Evolutionary conservation across 1,139 yeast species (phyloP), one percentile per base, ranked within the genome.

Genomic region (Arxiozyma bovina): DNA sequence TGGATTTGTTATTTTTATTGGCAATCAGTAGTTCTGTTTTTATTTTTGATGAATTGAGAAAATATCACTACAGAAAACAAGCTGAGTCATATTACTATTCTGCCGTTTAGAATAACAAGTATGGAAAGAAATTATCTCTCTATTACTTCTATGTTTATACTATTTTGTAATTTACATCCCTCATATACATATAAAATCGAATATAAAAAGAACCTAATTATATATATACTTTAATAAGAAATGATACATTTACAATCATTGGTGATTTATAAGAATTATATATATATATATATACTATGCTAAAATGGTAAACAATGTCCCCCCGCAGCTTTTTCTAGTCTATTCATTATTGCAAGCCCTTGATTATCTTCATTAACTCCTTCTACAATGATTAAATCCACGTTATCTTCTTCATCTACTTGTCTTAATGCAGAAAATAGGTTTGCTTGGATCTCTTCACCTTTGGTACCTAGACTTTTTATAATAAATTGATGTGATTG

Each of bases 341-440:
- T 74, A 68, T 93, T 93, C 97, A 93, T 91, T 47, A 93, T 85
- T 0, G 99, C 99, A 54, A 91, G 75, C 0, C 99, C 99, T 64
- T 90, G 94, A 53, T 85, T 76, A 0, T 74, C 69, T 60, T 84
- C 88, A 27, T 75, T 79, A 4, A 88, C 78, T 0, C 93, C 93
- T 64, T 88, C 76, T 0, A 88, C 88, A 49, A 90, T 73, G 8
- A 90, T 87, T 46, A 79, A 58, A 57, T 83, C 87, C 3, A 81
- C 87, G 0, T 74, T 76, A 21, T 70, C 70, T 42, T 69, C 63
- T 55, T 82, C 86, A 64, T 90, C 97, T 20, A 85, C 82, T 51
- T 83, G 82, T 64, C 99, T 77, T 52, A 93, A 74, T 43, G 73
- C 69, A 34, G 83, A 79, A 71, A 93, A 93, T 51, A 93, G 70